phyloP scores from a whole-genome alignment of 2,329 filamentous ascomycete genomes.

The Colletotrichum sp. region DNA sequence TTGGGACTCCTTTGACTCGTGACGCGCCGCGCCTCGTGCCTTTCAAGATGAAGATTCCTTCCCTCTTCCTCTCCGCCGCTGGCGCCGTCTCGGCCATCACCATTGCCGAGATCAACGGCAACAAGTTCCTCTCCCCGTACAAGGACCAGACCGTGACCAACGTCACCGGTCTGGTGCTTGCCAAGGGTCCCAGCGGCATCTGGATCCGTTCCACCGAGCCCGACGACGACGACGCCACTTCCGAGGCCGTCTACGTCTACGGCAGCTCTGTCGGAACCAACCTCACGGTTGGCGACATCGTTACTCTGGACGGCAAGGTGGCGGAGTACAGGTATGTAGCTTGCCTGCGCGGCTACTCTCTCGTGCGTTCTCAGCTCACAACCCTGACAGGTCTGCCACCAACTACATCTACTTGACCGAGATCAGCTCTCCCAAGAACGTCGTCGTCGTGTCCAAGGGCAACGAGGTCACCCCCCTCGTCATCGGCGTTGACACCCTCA shows the following conservation, averaged over 20 bases:
- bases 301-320: slow-evolving; percentile 65
- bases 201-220: slow-evolving; percentile 67
- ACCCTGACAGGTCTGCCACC: slow-evolving; percentile 47
- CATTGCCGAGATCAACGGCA: slow-evolving; percentile 70
- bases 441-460: slow-evolving; percentile 57
- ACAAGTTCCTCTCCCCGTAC: slow-evolving; percentile 67
- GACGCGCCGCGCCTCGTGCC: neutral
- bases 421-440: slow-evolving; percentile 59
- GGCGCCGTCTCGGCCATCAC: slow-evolving; percentile 44
- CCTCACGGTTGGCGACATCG: slow-evolving; percentile 65
- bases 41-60: slow-evolving; percentile 34
- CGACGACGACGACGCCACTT: slow-evolving; percentile 61
- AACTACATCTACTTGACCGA: slow-evolving; percentile 70
- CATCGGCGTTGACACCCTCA: slow-evolving; percentile 61
- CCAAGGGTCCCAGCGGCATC: slow-evolving; percentile 65
- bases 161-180: slow-evolving; percentile 69
- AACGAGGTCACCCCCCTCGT: slow-evolving; percentile 62
- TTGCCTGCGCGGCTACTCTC: neutral
- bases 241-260: slow-evolving; percentile 71
- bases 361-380: neutral
- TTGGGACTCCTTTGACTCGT: neutral
- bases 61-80: slow-evolving; percentile 31
- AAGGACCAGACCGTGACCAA: slow-evolving; percentile 60
- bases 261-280: slow-evolving; percentile 54
- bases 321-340: slow-evolving; percentile 55